Percentiles rank a stretch among this genome's conserved stretches.
phyloP scores from a whole-genome alignment of 108 stramenopile species.

The Cyclotella atomus region DNA sequence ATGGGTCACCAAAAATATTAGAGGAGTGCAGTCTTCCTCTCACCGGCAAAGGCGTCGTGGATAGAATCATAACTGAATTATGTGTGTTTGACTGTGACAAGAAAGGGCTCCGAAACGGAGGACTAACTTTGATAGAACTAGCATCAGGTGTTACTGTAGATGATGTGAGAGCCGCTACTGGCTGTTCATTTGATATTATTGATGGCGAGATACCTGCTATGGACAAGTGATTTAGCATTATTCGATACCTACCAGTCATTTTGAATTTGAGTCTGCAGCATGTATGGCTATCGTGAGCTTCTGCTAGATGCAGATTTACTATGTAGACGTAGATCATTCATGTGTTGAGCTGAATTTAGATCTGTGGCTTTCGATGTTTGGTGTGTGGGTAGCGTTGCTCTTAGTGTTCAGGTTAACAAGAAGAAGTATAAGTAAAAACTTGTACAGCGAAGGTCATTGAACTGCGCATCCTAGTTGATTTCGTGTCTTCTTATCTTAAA shows the following conservation, averaged over 20 bases:
- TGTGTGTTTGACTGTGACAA: slow-evolving; percentile 88
- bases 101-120: slow-evolving; percentile 54
- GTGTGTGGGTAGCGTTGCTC: not conserved
- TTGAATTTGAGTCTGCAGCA: too few species aligned
- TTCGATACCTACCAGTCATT: too few species aligned
- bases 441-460: too few species aligned
- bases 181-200: slow-evolving; percentile 52
- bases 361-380: too few species aligned
- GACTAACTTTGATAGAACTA: slow-evolving; percentile 77
- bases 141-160: slow-evolving; percentile 74
- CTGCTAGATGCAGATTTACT: too few species aligned
- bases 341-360: too few species aligned
- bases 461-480: too few species aligned
- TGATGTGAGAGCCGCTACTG: slow-evolving; percentile 69
- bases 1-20: slow-evolving; percentile 89
- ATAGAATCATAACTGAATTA: slow-evolving; percentile 94
- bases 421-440: too few species aligned
- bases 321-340: too few species aligned
- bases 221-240: slow-evolving; percentile 19
- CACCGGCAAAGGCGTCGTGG: slow-evolving; percentile 88
- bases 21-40: slow-evolving; percentile 85
- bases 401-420: too few species aligned
- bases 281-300: not conserved
- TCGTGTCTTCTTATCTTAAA: too few species aligned
- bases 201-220: slow-evolving; percentile 49